Base-by-base conservation (phyloP, 1,284 basidiomycete species). In the Grifola frondosa region DNA sequence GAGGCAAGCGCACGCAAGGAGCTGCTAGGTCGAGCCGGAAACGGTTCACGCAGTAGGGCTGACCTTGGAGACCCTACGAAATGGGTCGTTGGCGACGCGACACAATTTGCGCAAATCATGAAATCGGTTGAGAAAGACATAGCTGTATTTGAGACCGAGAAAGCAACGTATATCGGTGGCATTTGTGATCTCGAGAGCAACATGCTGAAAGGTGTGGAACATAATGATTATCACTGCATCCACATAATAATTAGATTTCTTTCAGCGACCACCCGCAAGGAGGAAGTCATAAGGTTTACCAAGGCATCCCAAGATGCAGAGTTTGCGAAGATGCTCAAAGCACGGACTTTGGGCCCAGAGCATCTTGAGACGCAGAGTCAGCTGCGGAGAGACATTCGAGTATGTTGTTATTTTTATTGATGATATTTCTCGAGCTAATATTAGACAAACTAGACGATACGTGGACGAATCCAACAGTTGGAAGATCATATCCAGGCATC, bases 261-360 rank as follows among this genome's bases (percentile, higher is more conserved):
- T 24, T 29, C 52, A 91, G 90, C 80, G 26, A 78, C 74, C 36
- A 88, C 84, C 32, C 77, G 83, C 48, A 77, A 78, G 50, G 88
- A 90, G 58, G 88, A 91, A 54, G 81, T 89, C 21, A 67, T 69
- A 17, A 76, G 88, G 3, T 91, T 91, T 62, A 75, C 82, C 38
- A 81, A 78, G 50, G 90, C 89, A 0, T 81, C 80, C 45, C 74
- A 73, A 30, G 91, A 95, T 58, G 75, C 79, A 2, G 85, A 87
- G 31, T 91, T 91, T 61, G 79, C 85, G 11, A 88, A 82, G 56
- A 85, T 92, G 75, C 67, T 94, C 30, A 88, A 82, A 59, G 70
- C 82, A 1, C 75, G 90, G 39, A 83, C 84, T n/a, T 71, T 95
- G n/a, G 87, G 85, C 6, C 91, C 92, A 0, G 92, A 95, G 57